These are phyloP conservation scores for Claviceps paspali DNA, from an alignment of 2,329 filamentous ascomycete species.

Conservation along the genomic window DNA sequence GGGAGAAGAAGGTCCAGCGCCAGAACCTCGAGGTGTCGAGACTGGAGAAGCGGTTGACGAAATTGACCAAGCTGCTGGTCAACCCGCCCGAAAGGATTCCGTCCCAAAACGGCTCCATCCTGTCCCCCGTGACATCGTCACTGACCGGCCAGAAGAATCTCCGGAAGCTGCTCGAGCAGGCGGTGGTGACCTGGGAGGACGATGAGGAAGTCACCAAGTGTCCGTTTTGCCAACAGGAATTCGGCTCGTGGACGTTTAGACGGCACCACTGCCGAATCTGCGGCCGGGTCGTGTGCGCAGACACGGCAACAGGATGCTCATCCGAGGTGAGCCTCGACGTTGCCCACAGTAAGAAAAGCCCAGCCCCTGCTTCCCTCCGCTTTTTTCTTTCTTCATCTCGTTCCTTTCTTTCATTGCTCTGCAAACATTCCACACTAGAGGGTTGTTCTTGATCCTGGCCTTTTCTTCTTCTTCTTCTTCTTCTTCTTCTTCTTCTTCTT, in stretches of 20 bases:
- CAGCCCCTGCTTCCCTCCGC: no score
- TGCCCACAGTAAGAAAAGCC: constrained; percentile 33
- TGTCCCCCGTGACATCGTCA: constrained; percentile 46
- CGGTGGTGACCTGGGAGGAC: constrained; percentile 89
- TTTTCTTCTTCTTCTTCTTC: no score
- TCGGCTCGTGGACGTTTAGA: constrained; percentile 82
- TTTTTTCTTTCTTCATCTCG: background rate
- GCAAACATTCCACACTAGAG: no score
- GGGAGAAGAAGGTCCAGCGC: constrained; percentile 67
- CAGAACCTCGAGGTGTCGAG: constrained; percentile 77
- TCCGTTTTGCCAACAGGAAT: constrained; percentile 92
- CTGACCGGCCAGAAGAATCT: constrained; percentile 56
- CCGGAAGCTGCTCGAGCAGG: constrained; percentile 74
- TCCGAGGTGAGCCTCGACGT: constrained; percentile 71
- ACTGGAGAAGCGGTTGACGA: constrained; percentile 81
- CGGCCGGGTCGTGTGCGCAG: constrained; percentile 82
- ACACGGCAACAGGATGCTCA: constrained; percentile 72
- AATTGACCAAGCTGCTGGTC: constrained; percentile 70
- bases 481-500: no score
- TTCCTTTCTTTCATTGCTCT: no score
- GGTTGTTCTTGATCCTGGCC: no score
- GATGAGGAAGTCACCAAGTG: constrained; percentile 67
- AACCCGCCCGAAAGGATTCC: constrained; percentile 54
- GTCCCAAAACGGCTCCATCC: constrained; percentile 32
- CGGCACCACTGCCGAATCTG: constrained; percentile 92